These are phyloP conservation scores for Fimicolochytrium jonesii DNA, from an alignment of 192 early-diverging fungal genomes.

Conservation along the genomic window DNA sequence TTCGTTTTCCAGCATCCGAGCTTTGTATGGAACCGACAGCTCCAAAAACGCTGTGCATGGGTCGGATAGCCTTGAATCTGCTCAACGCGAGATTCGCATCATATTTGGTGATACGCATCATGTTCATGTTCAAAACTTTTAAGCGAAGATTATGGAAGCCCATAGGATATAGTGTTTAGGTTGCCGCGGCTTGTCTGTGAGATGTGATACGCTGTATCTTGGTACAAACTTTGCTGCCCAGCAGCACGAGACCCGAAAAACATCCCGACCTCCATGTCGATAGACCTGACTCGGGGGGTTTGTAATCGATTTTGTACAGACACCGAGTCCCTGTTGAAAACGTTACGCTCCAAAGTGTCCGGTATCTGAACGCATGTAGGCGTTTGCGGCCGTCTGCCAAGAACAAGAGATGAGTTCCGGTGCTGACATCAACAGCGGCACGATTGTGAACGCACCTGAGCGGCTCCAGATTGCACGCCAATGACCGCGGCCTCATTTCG, in stretches of 20 bases:
- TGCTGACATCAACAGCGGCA: not conserved
- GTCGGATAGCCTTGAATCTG: constrained; percentile 35
- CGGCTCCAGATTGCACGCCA: constrained; percentile 31
- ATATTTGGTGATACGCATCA: constrained; percentile 36
- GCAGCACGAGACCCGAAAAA: too few species aligned
- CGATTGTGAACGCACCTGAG: constrained; percentile 9
- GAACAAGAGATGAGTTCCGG: not conserved
- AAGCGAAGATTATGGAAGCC: too few species aligned
- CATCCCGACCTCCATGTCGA: too few species aligned
- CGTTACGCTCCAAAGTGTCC: constrained; percentile 6
- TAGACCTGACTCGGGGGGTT: too few species aligned
- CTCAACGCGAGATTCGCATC: constrained; percentile 35
- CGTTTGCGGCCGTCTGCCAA: constrained; percentile 3
- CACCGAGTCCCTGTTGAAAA: too few species aligned
- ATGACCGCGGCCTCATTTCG: constrained; percentile 34
- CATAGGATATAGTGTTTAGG: too few species aligned
- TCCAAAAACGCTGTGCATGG: constrained; percentile 45
- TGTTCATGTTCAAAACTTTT: too few species aligned
- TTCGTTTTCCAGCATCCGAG: constrained; percentile 38
- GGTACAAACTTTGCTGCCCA: too few species aligned
- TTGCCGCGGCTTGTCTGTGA: too few species aligned
- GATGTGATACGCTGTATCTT: too few species aligned
- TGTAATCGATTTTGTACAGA: too few species aligned
- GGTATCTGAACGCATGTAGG: constrained; percentile 14
- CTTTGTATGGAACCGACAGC: constrained; percentile 38